A percentile compares a stretch with the other conserved stretches of the same genome.
These are phyloP conservation scores for Byssothecium circinans DNA, from an alignment of 2,329 filamentous ascomycete species.

Conservation along the genomic window DNA sequence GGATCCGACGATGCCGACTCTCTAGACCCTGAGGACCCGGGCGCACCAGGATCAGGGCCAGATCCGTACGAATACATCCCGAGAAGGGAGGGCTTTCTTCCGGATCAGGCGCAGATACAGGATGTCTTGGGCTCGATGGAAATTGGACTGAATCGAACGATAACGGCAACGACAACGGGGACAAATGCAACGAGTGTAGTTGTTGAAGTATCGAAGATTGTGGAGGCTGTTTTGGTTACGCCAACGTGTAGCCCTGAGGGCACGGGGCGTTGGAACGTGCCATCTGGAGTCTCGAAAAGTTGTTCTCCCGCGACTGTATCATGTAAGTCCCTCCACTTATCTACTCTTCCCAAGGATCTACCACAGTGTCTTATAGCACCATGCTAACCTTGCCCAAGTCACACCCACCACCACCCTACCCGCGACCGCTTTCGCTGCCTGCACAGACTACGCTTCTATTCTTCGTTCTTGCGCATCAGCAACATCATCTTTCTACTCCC, in stretches of 20 bases:
- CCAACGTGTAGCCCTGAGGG: constrained; percentile 1
- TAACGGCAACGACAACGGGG: background rate
- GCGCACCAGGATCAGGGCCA: background rate
- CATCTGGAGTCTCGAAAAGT: background rate
- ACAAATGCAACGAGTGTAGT: background rate
- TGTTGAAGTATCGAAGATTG: background rate
- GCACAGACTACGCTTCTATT: constrained; percentile 13
- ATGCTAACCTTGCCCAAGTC: constrained; percentile 5
- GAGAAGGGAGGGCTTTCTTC: background rate
- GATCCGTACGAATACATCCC: background rate
- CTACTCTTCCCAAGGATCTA: too few species aligned
- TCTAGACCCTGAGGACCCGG: background rate
- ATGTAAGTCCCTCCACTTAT: background rate
- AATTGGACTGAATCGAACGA: background rate
- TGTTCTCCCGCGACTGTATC: background rate
- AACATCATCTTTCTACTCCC: constrained; percentile 11
- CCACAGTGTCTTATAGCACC: background rate
- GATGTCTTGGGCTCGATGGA: constrained; percentile 1
- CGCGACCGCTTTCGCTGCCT: constrained; percentile 10
- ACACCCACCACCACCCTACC: constrained; percentile 11
- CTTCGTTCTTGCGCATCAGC: constrained; percentile 10
- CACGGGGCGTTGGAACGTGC: background rate
- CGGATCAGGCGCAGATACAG: constrained; percentile 1
- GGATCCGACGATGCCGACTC: background rate
- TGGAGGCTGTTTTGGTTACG: background rate